Evolutionary conservation across 1,284 basidiomycete species (phyloP), one percentile per base, ranked within the genome.

Genomic region (Ustilago curta): DNA sequence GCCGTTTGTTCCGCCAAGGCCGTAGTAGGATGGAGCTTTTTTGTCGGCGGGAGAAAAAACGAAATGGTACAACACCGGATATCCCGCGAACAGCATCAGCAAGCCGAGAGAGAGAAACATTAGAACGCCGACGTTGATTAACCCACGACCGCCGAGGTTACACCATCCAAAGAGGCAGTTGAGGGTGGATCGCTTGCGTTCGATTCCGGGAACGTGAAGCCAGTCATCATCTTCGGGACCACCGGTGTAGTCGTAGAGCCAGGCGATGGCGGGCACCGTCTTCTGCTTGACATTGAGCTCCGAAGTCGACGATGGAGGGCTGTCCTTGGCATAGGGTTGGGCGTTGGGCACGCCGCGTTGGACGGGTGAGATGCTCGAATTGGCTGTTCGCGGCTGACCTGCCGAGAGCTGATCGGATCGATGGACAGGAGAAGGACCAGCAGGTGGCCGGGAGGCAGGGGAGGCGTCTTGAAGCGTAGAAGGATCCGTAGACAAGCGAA

Each of bases 1-100:
- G 1, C 80, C 80, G 35, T 82, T 82, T 1, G 77, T 88, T 72
- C 92, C 92, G 21, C 93, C 93, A 11, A 93, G 78, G 77, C 92
- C 92, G 59, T 68, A 79, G 45, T 69, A 68, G 0, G 44, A 31
- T 1, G 32, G 31, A 21, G 53, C 54, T 39, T 64, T 59, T 19
- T 8, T 35, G 1, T 54, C 51, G 2, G 1, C 19, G 3, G 45
- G 19, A 27, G 29, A 5, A 39, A 60, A 2, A 27, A 27, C 1
- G 49, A 49, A 31, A 42, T 50, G 35, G 19, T 54, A 39, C 61
- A 80, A 45, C 43, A 84, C 69, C 4, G 82, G 82, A 48, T 84
- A 84, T 9, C 82, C 82, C 1, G 78, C 73, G 42, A 83, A 83
- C 31, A 83, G 67, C 74, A 78, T 79, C n/a, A 83, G 48, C 11